Conservation (phyloP, 495 filamentous ascomycete genomes). For the Terfezia claveryi region DNA sequence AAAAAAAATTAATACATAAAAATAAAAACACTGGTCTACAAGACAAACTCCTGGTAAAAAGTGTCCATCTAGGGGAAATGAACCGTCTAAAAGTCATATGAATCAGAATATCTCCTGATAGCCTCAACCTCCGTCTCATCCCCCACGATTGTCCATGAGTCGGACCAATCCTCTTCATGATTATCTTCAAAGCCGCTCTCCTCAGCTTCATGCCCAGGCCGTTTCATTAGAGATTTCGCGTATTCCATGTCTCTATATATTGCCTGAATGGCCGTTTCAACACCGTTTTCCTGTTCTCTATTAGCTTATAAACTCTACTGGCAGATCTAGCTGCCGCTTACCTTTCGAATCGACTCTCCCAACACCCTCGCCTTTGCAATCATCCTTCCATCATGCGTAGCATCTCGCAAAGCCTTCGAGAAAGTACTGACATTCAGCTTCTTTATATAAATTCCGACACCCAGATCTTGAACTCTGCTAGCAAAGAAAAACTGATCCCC, state of each 20-base stretch:
- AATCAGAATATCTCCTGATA: not conserved
- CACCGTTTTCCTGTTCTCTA: slow-evolving; percentile 53
- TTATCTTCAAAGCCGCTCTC: slow-evolving; percentile 23
- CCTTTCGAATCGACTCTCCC: slow-evolving; percentile 68
- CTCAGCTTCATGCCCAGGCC: slow-evolving; percentile 18
- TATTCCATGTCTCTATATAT: slow-evolving; percentile 95
- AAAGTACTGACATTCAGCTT: slow-evolving; percentile 70
- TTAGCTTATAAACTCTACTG: not conserved
- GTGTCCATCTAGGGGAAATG: too few relatives aligned
- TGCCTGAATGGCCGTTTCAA: slow-evolving; percentile 68
- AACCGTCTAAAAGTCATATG: too few relatives aligned
- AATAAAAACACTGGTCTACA: too few relatives aligned
- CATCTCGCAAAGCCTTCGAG: slow-evolving; percentile 74
- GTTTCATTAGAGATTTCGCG: slow-evolving; percentile 64
- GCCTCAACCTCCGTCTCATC: slow-evolving; percentile 25
- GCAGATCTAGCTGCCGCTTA: slow-evolving; percentile 24
- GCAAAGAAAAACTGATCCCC: slow-evolving; percentile 97
- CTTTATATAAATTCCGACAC: slow-evolving; percentile 75
- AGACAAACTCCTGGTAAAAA: too few relatives aligned
- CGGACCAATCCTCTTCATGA: slow-evolving; percentile 35
- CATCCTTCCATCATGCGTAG: slow-evolving; percentile 70
- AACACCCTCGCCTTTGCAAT: slow-evolving; percentile 61
- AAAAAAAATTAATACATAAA: too few relatives aligned
- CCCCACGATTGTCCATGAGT: slow-evolving; percentile 55
- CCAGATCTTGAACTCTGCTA: slow-evolving; percentile 66